Base-by-base conservation (phyloP, 2,329 filamentous ascomycete genomes). In the Lecanosticta acicola region DNA sequence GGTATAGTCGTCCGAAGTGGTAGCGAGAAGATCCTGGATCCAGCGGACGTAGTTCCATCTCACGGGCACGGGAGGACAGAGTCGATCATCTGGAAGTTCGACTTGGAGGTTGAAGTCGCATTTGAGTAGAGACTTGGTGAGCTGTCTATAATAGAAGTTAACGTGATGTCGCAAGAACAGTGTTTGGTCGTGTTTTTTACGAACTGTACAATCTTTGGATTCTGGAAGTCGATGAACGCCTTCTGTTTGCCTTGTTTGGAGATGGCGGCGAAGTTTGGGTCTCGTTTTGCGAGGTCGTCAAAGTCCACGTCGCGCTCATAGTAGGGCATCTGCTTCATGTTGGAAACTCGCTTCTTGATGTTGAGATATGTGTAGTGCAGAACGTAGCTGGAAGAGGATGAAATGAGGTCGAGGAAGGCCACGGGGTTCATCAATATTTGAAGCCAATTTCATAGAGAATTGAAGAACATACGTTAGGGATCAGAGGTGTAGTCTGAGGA, bases 11-110 rank as follows among this genome's bases (percentile, higher is more conserved):
- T 74, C 69, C 5, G 70, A 69, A 0, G 83, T 84, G 1, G 80
- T 83, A 59, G 94, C 88, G 4, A 97, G 63, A 0, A 98, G 76
- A 2, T 77, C 75, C 59, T 94, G 88, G 1, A 97, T 71, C 89
- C 90, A 97, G 7, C 90, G 71, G 16, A 97, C 80, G 64, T 98
- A 98, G 61, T 91, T 93, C 65, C 94, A 83, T 72, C 58, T 58
- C 3, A 65, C 59, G n/a, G 63, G 63, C 63, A 94, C 85, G 1
- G 90, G 87, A 10, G 91, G 93, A 62, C 91, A 97, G 1, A 98
- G 73, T 17, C 91, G 76, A 64, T 95, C 82, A 19, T 77, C 69
- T 0, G 89, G 89, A 1, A 97, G 72, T 4, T 83, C 73, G 11
- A 96, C 69, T 4, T 71, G 60, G 7, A 97, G 67, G 10, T 74